These are phyloP conservation scores for Plantago coronopus DNA, from an alignment of 305 asterid genomes.

Conservation along the genomic window DNA sequence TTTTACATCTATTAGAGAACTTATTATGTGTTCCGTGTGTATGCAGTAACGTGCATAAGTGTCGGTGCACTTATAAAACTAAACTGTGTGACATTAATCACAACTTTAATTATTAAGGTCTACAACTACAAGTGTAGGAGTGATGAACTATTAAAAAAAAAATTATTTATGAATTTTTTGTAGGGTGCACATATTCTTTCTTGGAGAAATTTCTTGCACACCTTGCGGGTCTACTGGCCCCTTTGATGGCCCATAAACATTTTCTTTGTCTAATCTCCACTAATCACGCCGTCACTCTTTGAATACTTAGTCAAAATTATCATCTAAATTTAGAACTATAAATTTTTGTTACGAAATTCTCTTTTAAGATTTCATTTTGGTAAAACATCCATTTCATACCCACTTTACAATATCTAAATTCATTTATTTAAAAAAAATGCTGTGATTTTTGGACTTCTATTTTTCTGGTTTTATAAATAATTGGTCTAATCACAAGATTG, in stretches of 20 bases:
- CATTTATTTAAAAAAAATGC: too few species aligned
- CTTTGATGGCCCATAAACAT: not conserved
- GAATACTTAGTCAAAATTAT: not conserved
- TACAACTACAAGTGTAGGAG: not conserved
- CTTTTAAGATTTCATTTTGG: too few species aligned
- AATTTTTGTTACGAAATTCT: too few species aligned
- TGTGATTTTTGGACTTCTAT: too few species aligned
- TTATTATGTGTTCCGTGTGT: not conserved
- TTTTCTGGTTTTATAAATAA: too few species aligned
- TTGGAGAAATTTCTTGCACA: conserved; percentile 20
- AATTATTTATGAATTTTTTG: not conserved
- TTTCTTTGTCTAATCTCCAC: conserved; percentile 12
- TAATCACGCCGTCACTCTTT: conserved; percentile 22
- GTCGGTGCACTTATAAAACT: conserved; percentile 27
- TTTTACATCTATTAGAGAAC: not conserved
- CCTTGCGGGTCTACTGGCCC: conserved; percentile 1
- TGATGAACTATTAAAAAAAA: not conserved
- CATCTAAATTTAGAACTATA: too few species aligned
- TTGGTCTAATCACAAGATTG: too few species aligned
- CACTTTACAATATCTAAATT: too few species aligned
- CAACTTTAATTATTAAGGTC: conserved; percentile 4
- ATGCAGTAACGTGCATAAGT: conserved; percentile 13
- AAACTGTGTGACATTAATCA: not conserved
- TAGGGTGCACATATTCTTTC: conserved; percentile 11
- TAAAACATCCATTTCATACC: too few species aligned